Evolutionary conservation across 1,139 yeast genomes (phyloP), one percentile per base, ranked within the genome.

Genomic region (Suhomyces atakaporum): DNA sequence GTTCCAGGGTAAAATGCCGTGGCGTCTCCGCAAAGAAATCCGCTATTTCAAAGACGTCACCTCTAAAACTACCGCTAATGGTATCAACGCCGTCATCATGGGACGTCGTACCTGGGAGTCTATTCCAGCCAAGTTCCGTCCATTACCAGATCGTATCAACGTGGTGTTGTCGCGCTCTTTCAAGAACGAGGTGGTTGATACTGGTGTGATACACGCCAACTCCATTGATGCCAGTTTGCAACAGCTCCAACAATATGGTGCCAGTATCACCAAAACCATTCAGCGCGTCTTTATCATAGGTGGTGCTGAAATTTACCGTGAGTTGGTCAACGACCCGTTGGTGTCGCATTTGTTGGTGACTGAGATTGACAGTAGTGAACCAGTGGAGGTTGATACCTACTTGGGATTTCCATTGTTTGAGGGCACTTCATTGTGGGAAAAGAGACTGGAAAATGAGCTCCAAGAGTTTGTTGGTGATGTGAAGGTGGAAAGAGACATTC

Each of bases 91-190:
- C 0, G 97, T 94, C 10, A 73, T 94, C 7, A 92, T 94, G 99
- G 99, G 99, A 5, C 73, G 97, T 39, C 84, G 81, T 54, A 92
- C 98, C 1, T 92, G 97, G 96, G 94, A 89, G 25, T 86, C 96
- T 7, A 89, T 92, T 30, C 98, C 98, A 0, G 43, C 62, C 1
- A 81, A 74, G 56, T 92, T 88, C 62, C 70, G 96, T 45, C 99
- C 99, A 0, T 70, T 92, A 32, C 82, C 84, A 2, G 77, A 73
- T 35, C 72, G 99, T 39, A 45, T 80, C 29, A 94, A 94, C 56
- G 79, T 90, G 8, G 78, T 92, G 0, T 63, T 92, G 13, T 83
- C 95, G 4, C 66, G 90, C 31, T 43, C 62, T 38, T 45, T 50
- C 39, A 19, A 33, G 11, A 50, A 50, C 36, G 51, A 49, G 7